Base-by-base conservation (phyloP, 164 flowering plant genomes). In the Tinospora cordifolia region DNA sequence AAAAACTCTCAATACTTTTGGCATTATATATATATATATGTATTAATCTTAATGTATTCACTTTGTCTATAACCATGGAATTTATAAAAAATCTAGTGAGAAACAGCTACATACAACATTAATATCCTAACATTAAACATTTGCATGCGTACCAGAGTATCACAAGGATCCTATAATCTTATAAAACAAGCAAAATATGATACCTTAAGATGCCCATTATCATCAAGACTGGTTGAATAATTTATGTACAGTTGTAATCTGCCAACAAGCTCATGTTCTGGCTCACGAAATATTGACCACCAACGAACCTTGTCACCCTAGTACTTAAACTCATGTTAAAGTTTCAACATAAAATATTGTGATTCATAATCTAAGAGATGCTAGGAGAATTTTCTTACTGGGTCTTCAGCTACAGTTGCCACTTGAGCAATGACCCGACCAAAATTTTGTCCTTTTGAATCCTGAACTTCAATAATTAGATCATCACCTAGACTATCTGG, bases 281-380 rank as follows among this genome's bases (percentile, higher is more conserved):
- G 98, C 75, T 93, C 98, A 71, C 65, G 85, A 79, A 83, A 93
- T 57, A 93, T 81, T 22, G 97, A 83, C 92, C 92, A 93, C 98
- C 98, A 93, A 8, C 98, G 97, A 69, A 88, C 80, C 75, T 93
- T 93, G 69, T 91, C 98, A 74, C 84, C 82, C 98, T 93, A 88
- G 8, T 78, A 30, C 82, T 71, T 27, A 14, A 78, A 67, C 59
- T 44, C 39, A 41, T 1, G 30, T 67, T 70, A 75, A 39, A 83
- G 74, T 25, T 22, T 51, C 38, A 17, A 10, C 58, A 41, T 30
- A 66, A 13, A 67, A 36, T 11, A 75, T 68, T 72, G 63, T 62
- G 13, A 12, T 30, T 44, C 14, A 19, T n/a, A 65, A 41, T 34
- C 64, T 34, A 25, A 11, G 24, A 46, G 47, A 70, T 39, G 19